Evolutionary conservation across 2,329 filamentous ascomycete genomes (phyloP).

Genomic region (Fusarium incarnatum): DNA sequence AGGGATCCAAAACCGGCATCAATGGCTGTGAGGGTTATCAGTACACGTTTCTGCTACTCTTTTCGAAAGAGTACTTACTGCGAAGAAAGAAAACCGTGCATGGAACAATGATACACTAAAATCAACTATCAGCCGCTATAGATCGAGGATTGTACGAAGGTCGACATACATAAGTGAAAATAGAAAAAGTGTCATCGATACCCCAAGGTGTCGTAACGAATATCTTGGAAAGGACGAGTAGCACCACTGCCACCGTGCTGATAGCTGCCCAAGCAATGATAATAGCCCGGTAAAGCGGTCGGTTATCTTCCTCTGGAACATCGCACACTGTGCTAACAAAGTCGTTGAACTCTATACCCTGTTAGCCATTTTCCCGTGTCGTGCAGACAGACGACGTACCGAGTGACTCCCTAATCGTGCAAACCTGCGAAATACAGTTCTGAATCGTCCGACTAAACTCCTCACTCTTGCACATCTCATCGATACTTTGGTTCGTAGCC

Average conservation of each 20-base stretch:
- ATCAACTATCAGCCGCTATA: rapidly evolving
- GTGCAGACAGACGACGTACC: background rate
- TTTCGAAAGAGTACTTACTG: rapidly evolving
- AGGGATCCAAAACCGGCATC: background rate
- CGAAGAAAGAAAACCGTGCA: background rate
- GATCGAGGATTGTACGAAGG: background rate
- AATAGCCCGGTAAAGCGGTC: background rate
- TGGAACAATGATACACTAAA: background rate
- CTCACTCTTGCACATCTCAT: background rate
- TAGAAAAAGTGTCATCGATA: background rate
- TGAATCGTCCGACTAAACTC: background rate
- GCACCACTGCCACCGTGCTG: rapidly evolving
- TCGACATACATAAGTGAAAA: background rate
- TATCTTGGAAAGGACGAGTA: background rate
- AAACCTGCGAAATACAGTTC: background rate
- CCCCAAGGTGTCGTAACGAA: background rate
- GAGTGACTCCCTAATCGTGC: background rate
- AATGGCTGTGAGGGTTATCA: background rate
- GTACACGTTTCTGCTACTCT: rapidly evolving
- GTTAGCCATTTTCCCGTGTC: background rate
- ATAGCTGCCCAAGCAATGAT: background rate
- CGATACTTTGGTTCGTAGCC: background rate
- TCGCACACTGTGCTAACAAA: background rate
- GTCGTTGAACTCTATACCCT: rapidly evolving
- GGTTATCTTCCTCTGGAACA: background rate